phyloP scores from a whole-genome alignment of 179 eudicot species.

The Corrigiola litoralis region DNA sequence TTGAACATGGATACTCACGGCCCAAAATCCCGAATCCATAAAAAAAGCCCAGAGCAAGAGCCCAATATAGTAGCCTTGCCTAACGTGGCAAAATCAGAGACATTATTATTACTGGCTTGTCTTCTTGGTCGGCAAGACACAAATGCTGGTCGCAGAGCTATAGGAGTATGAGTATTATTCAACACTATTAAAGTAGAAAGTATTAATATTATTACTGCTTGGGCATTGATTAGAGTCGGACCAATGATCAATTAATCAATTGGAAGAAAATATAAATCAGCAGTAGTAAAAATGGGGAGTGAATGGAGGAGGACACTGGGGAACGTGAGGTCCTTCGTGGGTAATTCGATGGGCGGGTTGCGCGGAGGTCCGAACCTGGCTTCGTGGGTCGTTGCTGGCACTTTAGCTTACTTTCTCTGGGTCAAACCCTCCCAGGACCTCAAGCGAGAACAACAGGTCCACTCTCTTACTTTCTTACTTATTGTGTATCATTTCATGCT shows the following conservation, averaged over 20 bases:
- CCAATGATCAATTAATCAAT: slow-evolving; percentile 10
- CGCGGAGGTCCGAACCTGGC: slow-evolving; percentile 67
- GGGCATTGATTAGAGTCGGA: no score
- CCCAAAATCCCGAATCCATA: no score
- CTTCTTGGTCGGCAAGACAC: not conserved
- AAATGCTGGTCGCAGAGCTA: no score
- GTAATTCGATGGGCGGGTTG: slow-evolving; percentile 78
- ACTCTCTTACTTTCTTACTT: not conserved
- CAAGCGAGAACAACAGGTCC: slow-evolving; percentile 55
- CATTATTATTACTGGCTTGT: not conserved
- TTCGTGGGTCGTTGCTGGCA: slow-evolving; percentile 83
- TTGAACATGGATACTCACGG: no score
- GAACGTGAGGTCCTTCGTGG: slow-evolving; percentile 57
- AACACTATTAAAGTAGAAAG: no score
- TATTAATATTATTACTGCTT: no score
- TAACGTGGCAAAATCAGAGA: slow-evolving; percentile 1
- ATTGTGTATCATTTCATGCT: not conserved
- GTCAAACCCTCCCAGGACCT: slow-evolving; percentile 79
- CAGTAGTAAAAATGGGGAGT: slow-evolving; percentile 14
- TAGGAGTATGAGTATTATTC: no score
- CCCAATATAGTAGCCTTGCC: not conserved
- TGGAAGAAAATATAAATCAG: not conserved
- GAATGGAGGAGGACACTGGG: slow-evolving; percentile 43
- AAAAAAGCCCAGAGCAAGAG: not conserved
- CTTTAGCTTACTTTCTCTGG: slow-evolving; percentile 81